Evolutionary conservation across 176 grass and related monocot genomes (phyloP), one percentile per base, ranked within the genome.

Genomic region (Luzula sylvatica): DNA sequence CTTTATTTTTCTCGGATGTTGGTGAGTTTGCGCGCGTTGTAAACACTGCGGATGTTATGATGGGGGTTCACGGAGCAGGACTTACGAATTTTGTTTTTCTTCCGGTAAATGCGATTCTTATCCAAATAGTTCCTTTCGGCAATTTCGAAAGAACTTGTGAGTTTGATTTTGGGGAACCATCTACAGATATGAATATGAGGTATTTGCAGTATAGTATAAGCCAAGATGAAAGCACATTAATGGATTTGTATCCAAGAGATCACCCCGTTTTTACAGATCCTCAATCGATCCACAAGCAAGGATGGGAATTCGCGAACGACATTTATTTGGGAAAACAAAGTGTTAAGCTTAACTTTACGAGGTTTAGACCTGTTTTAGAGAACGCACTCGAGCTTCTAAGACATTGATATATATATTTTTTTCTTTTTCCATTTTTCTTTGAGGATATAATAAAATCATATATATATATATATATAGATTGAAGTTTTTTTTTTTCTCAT

Each of bases 171-270:
- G 74, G 82, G 3, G 75, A 79, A 48, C 87, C 87, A 19, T 73
- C 87, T 9, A 28, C 66, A 7, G 82, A 94, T 67, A 87, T 94
- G 82, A 78, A 75, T 60, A 79, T 87, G 70, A 15, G 71, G 7
- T 94, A 94, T 47, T n/a, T 94, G 1, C 78, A 94, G 67, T 94
- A 94, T 75, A 87, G 73, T 67, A 94, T 94, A 50, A 61, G 58
- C 21, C 40, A 62, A 32, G 78, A 76, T 55, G 87, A 87, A 67
- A 87, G 82, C 78, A 94, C 81, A 14, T 68, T 94, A 46, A 70
- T 21, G 26, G 82, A 83, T 45, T 6, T 72, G 44, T 94, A 74
- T 58, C 87, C 87, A 7, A 38, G 7, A 24, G 54, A 44, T 27
- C 87, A 94, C 72, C 66, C 74, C 0, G 78, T 94, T 52, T 57